Percentiles rank a stretch among this genome's conserved stretches.
Conservation (phyloP, 352 stramenopile species). For the Elongisporangium undulatum region DNA sequence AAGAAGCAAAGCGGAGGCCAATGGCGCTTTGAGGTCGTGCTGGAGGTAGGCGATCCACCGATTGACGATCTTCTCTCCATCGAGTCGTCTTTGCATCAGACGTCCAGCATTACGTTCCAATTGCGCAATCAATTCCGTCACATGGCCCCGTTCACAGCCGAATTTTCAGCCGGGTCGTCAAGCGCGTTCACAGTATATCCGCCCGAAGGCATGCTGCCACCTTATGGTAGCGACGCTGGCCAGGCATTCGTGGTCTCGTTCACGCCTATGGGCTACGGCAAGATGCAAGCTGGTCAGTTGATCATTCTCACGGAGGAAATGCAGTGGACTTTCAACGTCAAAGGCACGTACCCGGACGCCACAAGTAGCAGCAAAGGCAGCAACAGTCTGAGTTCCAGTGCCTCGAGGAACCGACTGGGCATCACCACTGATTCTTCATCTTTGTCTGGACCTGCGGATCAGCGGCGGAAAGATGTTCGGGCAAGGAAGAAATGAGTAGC, state of each 20-base stretch:
- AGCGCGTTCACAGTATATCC: constrained; percentile 89
- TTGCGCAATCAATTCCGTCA: constrained; percentile 87
- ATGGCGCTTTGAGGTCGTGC: constrained; percentile 84
- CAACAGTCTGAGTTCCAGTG: constrained; percentile 46
- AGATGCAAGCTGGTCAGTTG: constrained; percentile 85
- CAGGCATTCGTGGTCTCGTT: constrained; percentile 87
- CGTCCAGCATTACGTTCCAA: constrained; percentile 81
- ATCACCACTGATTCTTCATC: constrained; percentile 10
- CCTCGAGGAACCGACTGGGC: constrained; percentile 30
- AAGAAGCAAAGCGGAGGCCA: constrained; percentile 73
- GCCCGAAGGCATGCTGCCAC: constrained; percentile 57
- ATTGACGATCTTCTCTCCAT: constrained; percentile 88
- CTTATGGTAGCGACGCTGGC: constrained; percentile 68
- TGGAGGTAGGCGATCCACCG: constrained; percentile 76
- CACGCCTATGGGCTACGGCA: constrained; percentile 89
- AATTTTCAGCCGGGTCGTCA: constrained; percentile 85
- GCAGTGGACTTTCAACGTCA: constrained; percentile 92
- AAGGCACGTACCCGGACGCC: constrained; percentile 78
- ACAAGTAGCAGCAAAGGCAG: constrained; percentile 18
- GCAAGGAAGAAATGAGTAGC: neutral
- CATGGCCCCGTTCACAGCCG: constrained; percentile 68
- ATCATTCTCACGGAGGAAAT: constrained; percentile 88
- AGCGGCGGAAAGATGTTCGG: neutral
- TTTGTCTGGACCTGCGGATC: too few relatives aligned
- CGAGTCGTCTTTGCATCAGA: constrained; percentile 83